A percentile compares a stretch with the other conserved stretches of the same genome.
Evolutionary conservation across 352 stramenopile genomes (phyloP).

Genomic region (Globisporangium viniferum): DNA sequence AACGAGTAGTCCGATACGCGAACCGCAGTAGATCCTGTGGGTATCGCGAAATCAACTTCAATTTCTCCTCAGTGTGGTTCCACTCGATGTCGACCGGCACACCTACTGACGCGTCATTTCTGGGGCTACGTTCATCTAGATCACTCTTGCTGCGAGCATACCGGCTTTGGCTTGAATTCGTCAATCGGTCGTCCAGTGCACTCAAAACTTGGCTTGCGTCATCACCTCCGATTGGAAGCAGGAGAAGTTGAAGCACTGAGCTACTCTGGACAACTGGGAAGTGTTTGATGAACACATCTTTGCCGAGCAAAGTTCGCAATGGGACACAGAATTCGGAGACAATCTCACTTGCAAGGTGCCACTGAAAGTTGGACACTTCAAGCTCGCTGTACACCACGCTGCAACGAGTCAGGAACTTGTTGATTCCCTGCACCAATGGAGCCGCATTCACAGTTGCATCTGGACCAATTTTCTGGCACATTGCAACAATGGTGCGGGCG

Average conservation of each 20-base stretch:
- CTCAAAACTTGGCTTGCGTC: conserved; percentile 6
- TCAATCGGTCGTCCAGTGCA: conserved; percentile 5
- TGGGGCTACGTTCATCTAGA: neutral
- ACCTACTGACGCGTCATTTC: neutral
- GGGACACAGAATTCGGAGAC: conserved; percentile 67
- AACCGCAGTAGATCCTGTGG: conserved; percentile 47
- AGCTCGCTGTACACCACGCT: conserved; percentile 68
- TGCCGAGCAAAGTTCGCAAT: conserved; percentile 47
- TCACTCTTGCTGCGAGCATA: neutral
- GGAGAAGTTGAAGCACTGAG: conserved; percentile 63
- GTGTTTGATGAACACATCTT: conserved; percentile 46
- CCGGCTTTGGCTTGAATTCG: neutral
- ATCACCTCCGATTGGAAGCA: conserved; percentile 45
- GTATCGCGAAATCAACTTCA: conserved; percentile 10
- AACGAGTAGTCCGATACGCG: conserved; percentile 47
- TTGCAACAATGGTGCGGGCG: conserved; percentile 51
- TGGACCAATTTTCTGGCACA: conserved; percentile 59
- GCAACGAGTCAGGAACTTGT: conserved; percentile 63
- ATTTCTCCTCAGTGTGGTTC: neutral
- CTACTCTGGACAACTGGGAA: conserved; percentile 54
- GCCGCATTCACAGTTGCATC: conserved; percentile 38
- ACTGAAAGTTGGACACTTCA: conserved; percentile 79
- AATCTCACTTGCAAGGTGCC: conserved; percentile 68
- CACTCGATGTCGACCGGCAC: conserved; percentile 5
- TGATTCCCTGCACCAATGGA: conserved; percentile 43